Conservation (phyloP, 345 rosid genomes). For the rapeseed (Brassica napus) region DNA sequence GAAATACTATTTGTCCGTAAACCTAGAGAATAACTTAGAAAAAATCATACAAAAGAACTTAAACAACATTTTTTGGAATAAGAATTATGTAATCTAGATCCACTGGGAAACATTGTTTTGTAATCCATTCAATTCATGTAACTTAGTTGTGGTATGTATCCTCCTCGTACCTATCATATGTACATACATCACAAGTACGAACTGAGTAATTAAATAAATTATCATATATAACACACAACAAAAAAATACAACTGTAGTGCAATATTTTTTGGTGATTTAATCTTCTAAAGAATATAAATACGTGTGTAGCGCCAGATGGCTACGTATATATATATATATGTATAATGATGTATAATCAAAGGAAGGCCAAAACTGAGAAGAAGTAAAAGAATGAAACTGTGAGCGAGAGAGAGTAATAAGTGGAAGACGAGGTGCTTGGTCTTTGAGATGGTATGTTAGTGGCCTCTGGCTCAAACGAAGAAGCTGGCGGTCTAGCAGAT, state of each 20-base stretch:
- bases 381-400: conserved; percentile 23
- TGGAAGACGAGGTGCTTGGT: conserved; percentile 31
- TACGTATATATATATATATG: neutral
- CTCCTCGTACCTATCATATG: no score
- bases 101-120: no score
- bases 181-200: neutral
- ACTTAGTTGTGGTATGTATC: no score
- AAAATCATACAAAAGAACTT: no score
- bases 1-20: no score
- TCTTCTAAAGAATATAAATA: conserved; percentile 29
- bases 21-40: no score
- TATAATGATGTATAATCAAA: conserved; percentile 8
- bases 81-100: no score
- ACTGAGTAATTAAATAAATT: neutral
- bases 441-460: conserved; percentile 46
- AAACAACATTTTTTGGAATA: no score
- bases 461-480: conserved; percentile 66
- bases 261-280: neutral
- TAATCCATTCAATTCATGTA: no score
- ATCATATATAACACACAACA: conserved; percentile 5
- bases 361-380: conserved; percentile 31
- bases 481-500: conserved; percentile 52
- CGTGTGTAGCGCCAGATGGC: neutral
- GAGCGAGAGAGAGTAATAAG: conserved; percentile 21
- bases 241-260: neutral